These are phyloP conservation scores for Wallacemonas sp. DNA, from an alignment of 208 protist species.

Conservation along the genomic window DNA sequence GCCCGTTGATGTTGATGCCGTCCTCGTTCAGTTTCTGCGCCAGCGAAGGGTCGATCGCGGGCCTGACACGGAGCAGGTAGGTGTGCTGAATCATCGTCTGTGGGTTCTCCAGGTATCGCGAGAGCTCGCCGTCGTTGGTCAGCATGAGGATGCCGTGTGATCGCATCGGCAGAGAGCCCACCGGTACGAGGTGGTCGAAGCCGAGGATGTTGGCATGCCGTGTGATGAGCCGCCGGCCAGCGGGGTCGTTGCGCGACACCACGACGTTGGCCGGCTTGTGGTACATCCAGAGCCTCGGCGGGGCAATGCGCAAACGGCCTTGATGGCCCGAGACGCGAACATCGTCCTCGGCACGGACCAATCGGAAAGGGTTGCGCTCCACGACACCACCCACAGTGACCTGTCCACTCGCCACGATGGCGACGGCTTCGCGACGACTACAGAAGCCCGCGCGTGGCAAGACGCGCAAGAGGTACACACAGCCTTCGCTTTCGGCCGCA, in stretches of 20 bases:
- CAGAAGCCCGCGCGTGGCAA: conserved; percentile 81
- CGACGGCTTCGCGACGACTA: conserved; percentile 73
- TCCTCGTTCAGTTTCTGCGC: conserved; percentile 86
- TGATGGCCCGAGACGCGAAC: conserved; percentile 73
- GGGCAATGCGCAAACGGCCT: conserved; percentile 73
- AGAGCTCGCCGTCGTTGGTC: conserved; percentile 90
- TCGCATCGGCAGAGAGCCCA: conserved; percentile 85
- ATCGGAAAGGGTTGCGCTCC: conserved; percentile 83
- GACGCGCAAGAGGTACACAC: conserved; percentile 72
- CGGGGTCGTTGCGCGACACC: conserved; percentile 78
- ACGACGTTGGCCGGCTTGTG: conserved; percentile 88
- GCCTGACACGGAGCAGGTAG: conserved; percentile 80
- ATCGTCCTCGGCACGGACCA: conserved; percentile 73
- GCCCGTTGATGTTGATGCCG: conserved; percentile 82
- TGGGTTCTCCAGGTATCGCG: conserved; percentile 79
- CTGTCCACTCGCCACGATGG: conserved; percentile 76
- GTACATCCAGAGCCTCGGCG: conserved; percentile 87
- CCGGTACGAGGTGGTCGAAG: conserved; percentile 86
- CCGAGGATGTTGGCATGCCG: conserved; percentile 84
- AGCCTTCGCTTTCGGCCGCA: conserved; percentile 9
- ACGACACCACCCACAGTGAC: conserved; percentile 85
- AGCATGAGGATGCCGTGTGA: conserved; percentile 82
- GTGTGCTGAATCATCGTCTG: conserved; percentile 80
- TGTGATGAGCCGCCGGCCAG: conserved; percentile 70
- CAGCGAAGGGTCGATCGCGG: conserved; percentile 80